Conservation (phyloP, 2,329 filamentous ascomycete genomes). For the Fusarium sterilihyphosum region DNA sequence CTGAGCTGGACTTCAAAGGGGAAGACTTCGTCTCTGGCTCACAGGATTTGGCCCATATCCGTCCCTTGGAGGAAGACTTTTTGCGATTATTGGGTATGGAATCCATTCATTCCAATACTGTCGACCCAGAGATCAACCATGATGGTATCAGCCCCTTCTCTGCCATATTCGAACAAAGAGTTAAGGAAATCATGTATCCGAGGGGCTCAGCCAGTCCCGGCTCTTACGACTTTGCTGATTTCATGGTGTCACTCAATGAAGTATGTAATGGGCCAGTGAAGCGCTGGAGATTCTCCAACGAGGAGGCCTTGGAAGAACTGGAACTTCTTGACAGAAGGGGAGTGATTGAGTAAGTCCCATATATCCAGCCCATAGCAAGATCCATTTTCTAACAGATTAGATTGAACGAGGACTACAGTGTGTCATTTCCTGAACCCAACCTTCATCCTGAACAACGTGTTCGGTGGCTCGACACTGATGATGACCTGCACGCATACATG, state of each 20-base stretch:
- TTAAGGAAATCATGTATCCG: constrained; percentile 38
- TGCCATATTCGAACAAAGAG: constrained; percentile 36
- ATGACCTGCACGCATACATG: neutral
- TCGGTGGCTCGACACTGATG: constrained; percentile 15
- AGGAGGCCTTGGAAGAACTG: constrained; percentile 28
- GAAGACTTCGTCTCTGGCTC: constrained; percentile 5
- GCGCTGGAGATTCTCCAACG: constrained; percentile 35
- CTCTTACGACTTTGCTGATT: constrained; percentile 29
- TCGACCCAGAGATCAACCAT: neutral
- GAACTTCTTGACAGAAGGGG: constrained; percentile 1
- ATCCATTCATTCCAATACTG: constrained; percentile 18
- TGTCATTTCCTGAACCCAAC: neutral
- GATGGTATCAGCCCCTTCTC: neutral
- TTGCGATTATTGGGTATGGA: constrained; percentile 34
- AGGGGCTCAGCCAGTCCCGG: constrained; percentile 7
- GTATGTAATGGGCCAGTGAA: constrained; percentile 31
- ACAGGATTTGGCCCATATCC: constrained; percentile 17
- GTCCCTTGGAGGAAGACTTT: constrained; percentile 38
- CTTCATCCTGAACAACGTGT: constrained; percentile 39
- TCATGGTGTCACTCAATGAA: constrained; percentile 40
- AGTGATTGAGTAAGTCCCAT: constrained; percentile 21
- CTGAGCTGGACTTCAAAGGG: constrained; percentile 16
- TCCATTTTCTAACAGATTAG: constrained; percentile 6
- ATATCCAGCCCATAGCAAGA: neutral
- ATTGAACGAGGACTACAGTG: neutral